These are phyloP conservation scores for Apophysomyces variabilis DNA, from an alignment of 371 early-diverging fungal genomes.

Conservation along the genomic window DNA sequence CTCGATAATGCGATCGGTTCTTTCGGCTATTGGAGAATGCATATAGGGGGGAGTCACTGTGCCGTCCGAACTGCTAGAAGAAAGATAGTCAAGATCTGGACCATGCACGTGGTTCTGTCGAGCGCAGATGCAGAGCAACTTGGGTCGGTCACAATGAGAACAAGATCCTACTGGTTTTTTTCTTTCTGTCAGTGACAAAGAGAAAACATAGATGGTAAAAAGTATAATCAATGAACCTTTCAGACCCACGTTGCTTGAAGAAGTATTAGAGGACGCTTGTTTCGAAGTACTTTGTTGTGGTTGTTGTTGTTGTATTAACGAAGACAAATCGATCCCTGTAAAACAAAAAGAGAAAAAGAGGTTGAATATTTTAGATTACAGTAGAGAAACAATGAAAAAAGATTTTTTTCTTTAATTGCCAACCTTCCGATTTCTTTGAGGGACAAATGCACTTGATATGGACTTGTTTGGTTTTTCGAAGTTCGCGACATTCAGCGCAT, in stretches of 20 bases:
- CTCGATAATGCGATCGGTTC: not conserved
- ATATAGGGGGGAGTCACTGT: slow-evolving; percentile 29
- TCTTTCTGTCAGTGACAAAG: not conserved
- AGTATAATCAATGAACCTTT: not conserved
- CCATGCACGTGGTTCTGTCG: slow-evolving; percentile 5
- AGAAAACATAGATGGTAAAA: not conserved
- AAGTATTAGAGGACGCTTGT: slow-evolving; percentile 1
- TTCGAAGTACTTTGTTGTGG: not conserved
- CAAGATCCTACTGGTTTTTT: slow-evolving; percentile 18
- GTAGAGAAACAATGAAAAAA: not conserved
- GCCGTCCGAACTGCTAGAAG: slow-evolving; percentile 37
- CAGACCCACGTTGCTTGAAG: not conserved
- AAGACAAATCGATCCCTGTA: too few relatives aligned
- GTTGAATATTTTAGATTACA: not conserved
- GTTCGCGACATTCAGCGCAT: slow-evolving; percentile 71
- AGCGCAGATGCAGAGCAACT: slow-evolving; percentile 27
- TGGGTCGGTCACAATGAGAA: slow-evolving; percentile 24
- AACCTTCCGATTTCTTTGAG: slow-evolving; percentile 20
- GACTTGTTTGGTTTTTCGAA: slow-evolving; percentile 72
- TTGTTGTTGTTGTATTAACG: too few relatives aligned
- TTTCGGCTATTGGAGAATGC: not conserved
- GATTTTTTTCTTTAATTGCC: not conserved
- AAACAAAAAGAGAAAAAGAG: not conserved
- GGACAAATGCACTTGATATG: slow-evolving; percentile 76
- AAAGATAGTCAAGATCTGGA: slow-evolving; percentile 15